Evolutionary conservation across 805 yeast genomes (phyloP), one percentile per base, ranked within the genome.

Genomic region (Candida multigemmis): DNA sequence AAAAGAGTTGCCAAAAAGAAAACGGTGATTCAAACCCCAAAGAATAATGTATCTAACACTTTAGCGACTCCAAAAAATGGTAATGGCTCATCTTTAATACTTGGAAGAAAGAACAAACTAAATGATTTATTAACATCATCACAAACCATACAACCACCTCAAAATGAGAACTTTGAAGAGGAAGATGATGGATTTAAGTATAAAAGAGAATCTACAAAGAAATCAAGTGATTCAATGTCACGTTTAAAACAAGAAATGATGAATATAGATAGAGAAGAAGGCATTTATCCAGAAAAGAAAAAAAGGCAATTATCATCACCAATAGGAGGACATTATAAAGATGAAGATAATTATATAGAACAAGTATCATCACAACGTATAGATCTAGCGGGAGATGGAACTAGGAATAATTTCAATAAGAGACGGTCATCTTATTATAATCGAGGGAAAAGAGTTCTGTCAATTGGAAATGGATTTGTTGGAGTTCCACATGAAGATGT

Each of bases 371-470:
- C 46, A 21, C 52, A 50, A 14, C 38, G 31, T 21, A 30, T 52
- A 10, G 37, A 42, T 9, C 31, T 53, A 19, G 36, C 42, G 2
- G 45, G 39, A 9, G 28, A 34, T 15, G 26, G 24, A 8, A 28
- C 33, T 9, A 12, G 23, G 42, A 48, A 14, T 32, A 31, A 33
- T 20, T 19, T 47, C 26, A 37, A 44, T 21, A 51, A 50, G 23
- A 56, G 80, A 37, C 45, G 79, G 27, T 43, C 71, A 2, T 72
- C 80, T 1, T 50, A 75, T 36, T 46, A 65, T 21, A 66, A 68
- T 28, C 56, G 91, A 18, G 91, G 91, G 6, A 77, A 77, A 40
- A 51, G 91, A 16, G 70, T 76, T 2, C 79, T 82, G 42, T 76
- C 86, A 0, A 68, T 80, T 5, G 86, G 87, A 2, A 78, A 77